A percentile compares a stretch with the other conserved stretches of the same genome.
These are phyloP conservation scores for Schizophyllum amplum DNA, from an alignment of 1,284 basidiomycete species.

Conservation along the genomic window DNA sequence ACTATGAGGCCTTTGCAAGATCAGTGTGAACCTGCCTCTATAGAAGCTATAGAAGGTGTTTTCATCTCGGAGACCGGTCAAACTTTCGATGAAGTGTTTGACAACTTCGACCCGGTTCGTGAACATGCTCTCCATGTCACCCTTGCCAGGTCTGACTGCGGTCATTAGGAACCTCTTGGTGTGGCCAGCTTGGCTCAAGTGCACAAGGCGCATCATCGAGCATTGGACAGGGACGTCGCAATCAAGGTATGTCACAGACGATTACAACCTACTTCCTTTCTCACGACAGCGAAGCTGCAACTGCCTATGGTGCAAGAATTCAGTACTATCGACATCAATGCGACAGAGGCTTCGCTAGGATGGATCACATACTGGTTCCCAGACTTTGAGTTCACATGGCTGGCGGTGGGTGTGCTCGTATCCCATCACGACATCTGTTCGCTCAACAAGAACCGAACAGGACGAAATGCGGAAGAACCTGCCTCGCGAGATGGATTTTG, in stretches of 20 bases:
- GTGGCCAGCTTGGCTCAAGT: conserved; percentile 95
- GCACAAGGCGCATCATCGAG: conserved; percentile 73
- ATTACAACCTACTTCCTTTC: conserved; percentile 3
- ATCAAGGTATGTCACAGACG: conserved; percentile 60
- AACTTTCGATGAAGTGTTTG: conserved; percentile 60
- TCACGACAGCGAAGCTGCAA: conserved; percentile 52
- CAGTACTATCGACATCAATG: conserved; percentile 76
- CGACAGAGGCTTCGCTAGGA: conserved; percentile 77
- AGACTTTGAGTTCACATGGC: conserved; percentile 92
- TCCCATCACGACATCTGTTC: background rate
- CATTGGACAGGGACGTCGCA: conserved; percentile 74
- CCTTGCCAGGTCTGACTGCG: conserved; percentile 5
- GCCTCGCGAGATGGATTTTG: conserved; percentile 93
- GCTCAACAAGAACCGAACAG: conserved; percentile 17
- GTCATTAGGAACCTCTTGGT: background rate
- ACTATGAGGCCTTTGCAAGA: conserved; percentile 74
- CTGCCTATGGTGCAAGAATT: conserved; percentile 95
- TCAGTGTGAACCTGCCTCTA: conserved; percentile 74
- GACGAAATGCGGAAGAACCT: conserved; percentile 91
- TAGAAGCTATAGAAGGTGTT: conserved; percentile 59
- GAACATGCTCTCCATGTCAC: no score
- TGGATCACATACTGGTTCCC: conserved; percentile 88
- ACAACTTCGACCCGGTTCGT: conserved; percentile 82
- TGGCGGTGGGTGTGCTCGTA: conserved; percentile 38
- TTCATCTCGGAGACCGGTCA: conserved; percentile 69